phyloP scores from a whole-genome alignment of 257 asterid genomes.

The Lithospermum erythrorhizon region DNA sequence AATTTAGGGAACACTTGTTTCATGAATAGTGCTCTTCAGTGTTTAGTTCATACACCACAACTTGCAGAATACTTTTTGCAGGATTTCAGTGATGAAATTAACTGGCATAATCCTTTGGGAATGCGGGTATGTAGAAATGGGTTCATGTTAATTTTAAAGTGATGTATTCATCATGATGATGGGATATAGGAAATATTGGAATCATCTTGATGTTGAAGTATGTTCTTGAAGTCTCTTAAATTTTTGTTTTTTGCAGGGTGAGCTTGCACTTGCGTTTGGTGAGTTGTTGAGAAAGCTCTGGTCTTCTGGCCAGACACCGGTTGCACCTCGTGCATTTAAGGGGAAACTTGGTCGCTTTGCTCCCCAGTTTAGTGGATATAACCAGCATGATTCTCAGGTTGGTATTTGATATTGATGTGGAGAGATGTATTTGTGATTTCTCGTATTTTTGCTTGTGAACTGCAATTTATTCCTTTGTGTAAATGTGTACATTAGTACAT shows the following conservation, averaged over 20 bases:
- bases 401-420: not conserved
- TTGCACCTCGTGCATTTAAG: slow-evolving; percentile 89
- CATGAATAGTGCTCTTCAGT: slow-evolving; percentile 94
- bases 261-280: slow-evolving; percentile 93
- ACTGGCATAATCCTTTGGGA: slow-evolving; percentile 77
- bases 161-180: not conserved
- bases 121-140: slow-evolving; percentile 53
- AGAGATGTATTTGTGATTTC: not conserved
- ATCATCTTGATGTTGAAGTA: not conserved
- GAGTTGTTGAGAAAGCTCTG: slow-evolving; percentile 85
- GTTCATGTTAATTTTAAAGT: not conserved
- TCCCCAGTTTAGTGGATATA: slow-evolving; percentile 97
- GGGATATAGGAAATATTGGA: not conserved
- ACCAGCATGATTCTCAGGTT: slow-evolving; percentile 99
- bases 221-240: slow-evolving; percentile 17
- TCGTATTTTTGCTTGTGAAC: not conserved
- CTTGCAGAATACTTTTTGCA: slow-evolving; percentile 75
- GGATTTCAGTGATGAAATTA: slow-evolving; percentile 77
- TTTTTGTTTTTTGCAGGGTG: slow-evolving; percentile 60
- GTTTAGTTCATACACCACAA: slow-evolving; percentile 92
- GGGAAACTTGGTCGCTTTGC: slow-evolving; percentile 92
- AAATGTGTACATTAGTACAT: no score
- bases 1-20: slow-evolving; percentile 98
- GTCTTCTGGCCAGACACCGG: slow-evolving; percentile 79
- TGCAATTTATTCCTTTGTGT: not conserved